Evolutionary conservation across 1,284 basidiomycete species (phyloP), one percentile per base, ranked within the genome.

Genomic region (Ceratobasidium papillatum): DNA sequence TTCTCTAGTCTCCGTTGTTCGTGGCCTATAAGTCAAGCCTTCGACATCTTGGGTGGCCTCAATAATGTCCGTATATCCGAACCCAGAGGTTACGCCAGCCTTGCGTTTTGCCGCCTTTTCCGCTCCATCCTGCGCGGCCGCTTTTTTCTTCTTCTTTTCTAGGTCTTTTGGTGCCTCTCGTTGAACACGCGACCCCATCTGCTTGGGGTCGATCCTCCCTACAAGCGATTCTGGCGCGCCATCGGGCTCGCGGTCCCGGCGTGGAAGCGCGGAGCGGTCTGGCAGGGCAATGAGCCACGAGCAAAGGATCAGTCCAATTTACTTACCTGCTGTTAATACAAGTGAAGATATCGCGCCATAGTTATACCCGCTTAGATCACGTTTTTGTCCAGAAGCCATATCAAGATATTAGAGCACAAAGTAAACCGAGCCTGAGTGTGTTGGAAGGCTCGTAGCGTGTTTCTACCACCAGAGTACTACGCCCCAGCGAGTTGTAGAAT

Each of bases 41-140:
- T 99, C 96, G 64, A 98, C 91, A 78, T 95, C 92, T 80, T 95
- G 89, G 0, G 97, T 98, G 11, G 95, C 94, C 81, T 97, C 94
- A 75, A 98, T 90, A 75, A 98, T 94, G 81, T 98, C 94, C 0
- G 91, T 86, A 77, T 94, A 95, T 19, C 91, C 91, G 80, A 91
- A 93, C 5, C 88, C 89, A 68, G 87, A 81, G 3, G 85, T 82
- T 27, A 85, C 83, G 30, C 83, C 82, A 22, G 82, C 82, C 9
- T 81, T 85, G 76, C 91, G 86, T 76, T 89, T 90, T 22, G 86
- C 80, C 3, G 84, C 84, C 78, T 87, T 88, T 80, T 92, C 90
- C 4, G 85, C 82, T 5, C 82, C 82, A 58, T 90, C 90, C 77
- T 86, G 85, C 1, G 90, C 90, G 7, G 80, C 79, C 14, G 77